phyloP scores from a whole-genome alignment of 306 rosid genomes.

The Quercus alba region DNA sequence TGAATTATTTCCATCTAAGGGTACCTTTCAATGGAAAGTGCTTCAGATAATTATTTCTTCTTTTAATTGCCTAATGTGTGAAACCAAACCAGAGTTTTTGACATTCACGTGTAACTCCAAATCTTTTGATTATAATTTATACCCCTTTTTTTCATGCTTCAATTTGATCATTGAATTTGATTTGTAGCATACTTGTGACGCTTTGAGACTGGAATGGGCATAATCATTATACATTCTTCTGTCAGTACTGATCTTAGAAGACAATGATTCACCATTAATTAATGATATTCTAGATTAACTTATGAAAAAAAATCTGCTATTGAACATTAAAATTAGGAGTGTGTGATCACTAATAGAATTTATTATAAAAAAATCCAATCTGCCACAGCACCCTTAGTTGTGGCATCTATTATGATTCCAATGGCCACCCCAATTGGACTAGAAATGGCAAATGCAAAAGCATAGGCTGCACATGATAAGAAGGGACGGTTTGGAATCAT shows the following conservation, averaged over 20 bases:
- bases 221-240: neutral
- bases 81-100: too few species aligned
- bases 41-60: neutral
- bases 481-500: conserved; percentile 64
- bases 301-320: too few species aligned
- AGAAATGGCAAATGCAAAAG: conserved; percentile 71
- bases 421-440: conserved; percentile 73
- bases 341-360: too few species aligned
- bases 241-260: neutral
- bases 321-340: too few species aligned
- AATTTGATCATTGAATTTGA: too few species aligned
- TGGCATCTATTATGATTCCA: conserved; percentile 70
- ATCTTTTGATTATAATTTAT: too few species aligned
- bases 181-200: too few species aligned
- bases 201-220: too few species aligned
- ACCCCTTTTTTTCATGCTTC: too few species aligned
- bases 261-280: too few species aligned
- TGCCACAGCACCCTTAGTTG: conserved; percentile 58
- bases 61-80: neutral
- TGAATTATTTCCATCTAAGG: neutral
- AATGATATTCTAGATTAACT: too few species aligned
- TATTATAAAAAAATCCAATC: conserved; percentile 34
- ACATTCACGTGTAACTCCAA: too few species aligned
- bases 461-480: conserved; percentile 48
- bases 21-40: neutral